Percentiles rank a stretch among this genome's conserved stretches.
These are phyloP conservation scores for Ogataea allantospora DNA, from an alignment of 805 yeast genomes.

Conservation along the genomic window DNA sequence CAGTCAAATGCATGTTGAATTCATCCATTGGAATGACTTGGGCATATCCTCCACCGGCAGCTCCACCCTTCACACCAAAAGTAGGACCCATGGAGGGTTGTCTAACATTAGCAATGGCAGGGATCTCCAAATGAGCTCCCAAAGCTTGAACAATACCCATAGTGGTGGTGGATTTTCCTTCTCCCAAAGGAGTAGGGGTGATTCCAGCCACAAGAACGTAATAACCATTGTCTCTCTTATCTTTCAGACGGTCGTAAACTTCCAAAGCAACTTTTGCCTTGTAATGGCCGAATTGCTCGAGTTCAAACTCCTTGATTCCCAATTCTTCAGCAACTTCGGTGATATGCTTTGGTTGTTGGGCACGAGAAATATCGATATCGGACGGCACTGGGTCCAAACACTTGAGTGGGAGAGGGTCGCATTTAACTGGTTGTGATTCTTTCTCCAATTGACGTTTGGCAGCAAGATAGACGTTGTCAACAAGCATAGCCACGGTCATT, in stretches of 20 bases:
- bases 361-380: constrained; percentile 75
- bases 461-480: constrained; percentile 67
- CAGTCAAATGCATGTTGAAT: constrained; percentile 81
- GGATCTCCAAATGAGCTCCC: constrained; percentile 68
- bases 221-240: constrained; percentile 60
- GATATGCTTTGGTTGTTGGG: constrained; percentile 70
- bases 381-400: constrained; percentile 72
- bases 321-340: constrained; percentile 67
- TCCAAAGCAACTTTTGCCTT: constrained; percentile 74
- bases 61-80: constrained; percentile 86
- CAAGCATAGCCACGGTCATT: constrained; percentile 83
- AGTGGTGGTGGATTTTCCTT: constrained; percentile 82
- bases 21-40: constrained; percentile 90
- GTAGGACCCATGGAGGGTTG: constrained; percentile 91
- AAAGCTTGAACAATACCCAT: constrained; percentile 80
- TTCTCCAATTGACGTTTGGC: constrained; percentile 47
- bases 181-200: constrained; percentile 84
- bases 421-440: constrained; percentile 34
- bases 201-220: constrained; percentile 79
- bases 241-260: constrained; percentile 58
- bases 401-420: constrained; percentile 55
- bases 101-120: constrained; percentile 77
- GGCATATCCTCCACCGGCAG: constrained; percentile 88
- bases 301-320: constrained; percentile 63
- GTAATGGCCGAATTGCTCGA: constrained; percentile 72